Base-by-base conservation (phyloP, 495 filamentous ascomycete genomes). In the Neurospora intermedia region DNA sequence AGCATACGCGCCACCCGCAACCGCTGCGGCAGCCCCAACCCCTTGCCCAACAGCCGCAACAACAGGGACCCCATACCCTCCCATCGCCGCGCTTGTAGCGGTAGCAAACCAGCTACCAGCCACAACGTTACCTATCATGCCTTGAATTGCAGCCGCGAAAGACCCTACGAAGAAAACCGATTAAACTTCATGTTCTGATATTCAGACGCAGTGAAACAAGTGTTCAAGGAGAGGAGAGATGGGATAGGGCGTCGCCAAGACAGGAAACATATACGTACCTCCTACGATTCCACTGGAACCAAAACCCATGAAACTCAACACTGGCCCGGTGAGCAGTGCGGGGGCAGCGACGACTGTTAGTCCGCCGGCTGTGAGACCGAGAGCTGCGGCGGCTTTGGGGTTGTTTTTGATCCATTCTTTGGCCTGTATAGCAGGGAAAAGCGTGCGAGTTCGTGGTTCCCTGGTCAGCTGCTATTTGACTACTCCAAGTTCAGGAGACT, bases 291-390 rank as follows among this genome's bases (percentile, higher is more conserved):
- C 75, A 3, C n/a, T 13, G 0, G 69, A 59, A 1, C 70, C 54
- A 45, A 76, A 76, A 0, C 75, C 75, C 8, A 18, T 42, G 9
- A 31, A 27, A 3, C 23, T 41, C 11, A 76, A 41, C 3, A 69
- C 11, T 2, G 73, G 71, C 18, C 66, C 69, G 8, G 69, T 73
- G 0, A 76, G 11, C 2, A 76, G 1, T 2, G 38, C 71, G 4
- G 73, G 73, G 0, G 69, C 62, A 2, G 75, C 75, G 2, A 71
- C 71, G 0, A 75, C 71, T 0, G 70, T 41, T 2, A 76, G 27
- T 15, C 75, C 73, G 3, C 70, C 75, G 20, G 45, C 73, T 20
- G 23, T 70, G 38, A 71, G 69, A 1, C 40, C 73, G 27, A 39
- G 18, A 20, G 41, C 69, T 38, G 72, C 72, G 15, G 72, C 72